Evolutionary conservation across 805 yeast species (phyloP).

Genomic region (Candida adriatica): DNA sequence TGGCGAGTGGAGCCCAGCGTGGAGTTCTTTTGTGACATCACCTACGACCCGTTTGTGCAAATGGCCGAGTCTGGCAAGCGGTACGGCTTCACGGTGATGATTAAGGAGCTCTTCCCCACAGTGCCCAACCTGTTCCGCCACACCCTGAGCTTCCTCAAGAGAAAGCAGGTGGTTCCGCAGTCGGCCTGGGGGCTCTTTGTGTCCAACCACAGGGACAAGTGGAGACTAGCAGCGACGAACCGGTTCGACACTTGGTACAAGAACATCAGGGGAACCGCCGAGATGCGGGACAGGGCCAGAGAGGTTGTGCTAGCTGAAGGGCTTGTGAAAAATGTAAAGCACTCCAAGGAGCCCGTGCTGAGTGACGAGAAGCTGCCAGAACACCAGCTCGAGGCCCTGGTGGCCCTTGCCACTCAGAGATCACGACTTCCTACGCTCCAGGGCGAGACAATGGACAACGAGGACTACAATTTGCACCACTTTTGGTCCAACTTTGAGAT

Average conservation of each 20-base stretch:
- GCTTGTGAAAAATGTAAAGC: conserved; percentile 14
- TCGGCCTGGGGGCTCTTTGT: conserved; percentile 66
- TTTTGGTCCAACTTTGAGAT: conserved; percentile 95
- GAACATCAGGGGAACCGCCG: conserved; percentile 22
- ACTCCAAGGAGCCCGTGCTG: conserved; percentile 1
- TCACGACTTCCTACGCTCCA: conserved; percentile 25
- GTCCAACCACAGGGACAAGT: conserved; percentile 28
- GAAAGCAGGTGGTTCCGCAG: conserved; percentile 42
- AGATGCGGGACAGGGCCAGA: conserved; percentile 21
- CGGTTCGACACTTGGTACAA: conserved; percentile 24
- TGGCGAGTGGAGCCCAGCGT: conserved; percentile 97
- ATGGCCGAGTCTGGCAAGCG: conserved; percentile 65
- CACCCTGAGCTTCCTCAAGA: conserved; percentile 56
- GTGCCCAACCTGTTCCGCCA: conserved; percentile 75
- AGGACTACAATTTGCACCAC: conserved; percentile 74
- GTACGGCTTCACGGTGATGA: conserved; percentile 80
- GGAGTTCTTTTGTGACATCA: conserved; percentile 81
- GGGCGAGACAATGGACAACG: conserved; percentile 57
- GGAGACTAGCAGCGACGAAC: conserved; percentile 27
- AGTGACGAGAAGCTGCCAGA: conserved; percentile 21
- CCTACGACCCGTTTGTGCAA: conserved; percentile 84
- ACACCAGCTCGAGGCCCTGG: conserved; percentile 30
- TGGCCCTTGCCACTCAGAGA: conserved; percentile 30
- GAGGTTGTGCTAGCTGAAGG: conserved; percentile 28
- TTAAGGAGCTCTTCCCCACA: conserved; percentile 74